phyloP scores from a whole-genome alignment of 306 rosid species.

The Fagus crenata region DNA sequence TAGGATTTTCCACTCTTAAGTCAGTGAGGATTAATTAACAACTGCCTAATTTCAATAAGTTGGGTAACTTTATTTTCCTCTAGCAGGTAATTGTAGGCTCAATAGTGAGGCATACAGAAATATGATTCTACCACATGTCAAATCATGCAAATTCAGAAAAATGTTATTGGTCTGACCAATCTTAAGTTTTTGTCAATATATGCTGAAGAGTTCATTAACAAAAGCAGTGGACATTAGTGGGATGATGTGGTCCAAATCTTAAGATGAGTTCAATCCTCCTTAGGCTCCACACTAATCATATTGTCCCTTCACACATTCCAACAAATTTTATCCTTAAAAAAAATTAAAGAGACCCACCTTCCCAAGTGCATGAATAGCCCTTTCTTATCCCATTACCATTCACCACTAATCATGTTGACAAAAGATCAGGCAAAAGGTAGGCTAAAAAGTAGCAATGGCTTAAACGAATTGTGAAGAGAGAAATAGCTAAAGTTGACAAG shows the following conservation, averaged over 20 bases:
- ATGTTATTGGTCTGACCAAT: not conserved
- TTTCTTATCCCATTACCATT: conserved; percentile 40
- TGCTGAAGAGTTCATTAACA: conserved; percentile 6
- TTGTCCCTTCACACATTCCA: conserved; percentile 53
- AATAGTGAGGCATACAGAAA: conserved; percentile 2
- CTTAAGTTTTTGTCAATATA: conserved; percentile 15
- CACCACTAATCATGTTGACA: conserved; percentile 46
- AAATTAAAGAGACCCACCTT: conserved; percentile 27
- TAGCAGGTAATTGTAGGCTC: conserved; percentile 11
- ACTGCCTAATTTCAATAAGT: conserved; percentile 9
- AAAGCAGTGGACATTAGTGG: conserved; percentile 34
- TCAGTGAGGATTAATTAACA: conserved; percentile 23
- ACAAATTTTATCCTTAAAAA: conserved; percentile 36
- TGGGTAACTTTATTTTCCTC: not conserved
- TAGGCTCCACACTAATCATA: conserved; percentile 58
- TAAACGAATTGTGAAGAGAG: conserved; percentile 20
- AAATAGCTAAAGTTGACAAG: conserved; percentile 20
- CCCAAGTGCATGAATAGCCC: conserved; percentile 49
- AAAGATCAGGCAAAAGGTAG: conserved; percentile 46
- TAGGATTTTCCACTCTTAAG: conserved; percentile 30
- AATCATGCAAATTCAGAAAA: conserved; percentile 11
- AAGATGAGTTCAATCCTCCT: conserved; percentile 26
- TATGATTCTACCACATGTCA: conserved; percentile 28
- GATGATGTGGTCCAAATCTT: conserved; percentile 43
- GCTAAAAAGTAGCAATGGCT: conserved; percentile 27